Percentiles rank a stretch among this genome's conserved stretches.
These are phyloP conservation scores for Herpetomonas samuelpessoai DNA, from an alignment of 208 protist genomes.

Conservation along the genomic window DNA sequence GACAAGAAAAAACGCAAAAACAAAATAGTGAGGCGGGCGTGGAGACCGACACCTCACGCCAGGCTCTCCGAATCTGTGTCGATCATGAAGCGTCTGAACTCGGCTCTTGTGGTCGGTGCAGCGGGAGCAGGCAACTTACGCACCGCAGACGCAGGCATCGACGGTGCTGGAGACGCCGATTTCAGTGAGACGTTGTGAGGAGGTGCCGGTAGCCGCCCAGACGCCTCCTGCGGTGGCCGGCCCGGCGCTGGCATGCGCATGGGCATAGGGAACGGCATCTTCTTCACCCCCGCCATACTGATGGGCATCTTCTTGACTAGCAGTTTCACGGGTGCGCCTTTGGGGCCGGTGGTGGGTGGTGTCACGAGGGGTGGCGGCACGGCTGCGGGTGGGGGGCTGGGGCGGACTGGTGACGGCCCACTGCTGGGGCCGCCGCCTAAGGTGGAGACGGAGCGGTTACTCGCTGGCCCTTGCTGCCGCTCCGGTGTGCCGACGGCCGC, in stretches of 20 bases:
- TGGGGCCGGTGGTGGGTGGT: conserved; percentile 9
- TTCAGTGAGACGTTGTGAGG: no score
- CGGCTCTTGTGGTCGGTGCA: conserved; percentile 3
- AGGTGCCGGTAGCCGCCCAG: no score
- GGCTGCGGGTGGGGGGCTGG: not conserved
- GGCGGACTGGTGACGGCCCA: not conserved
- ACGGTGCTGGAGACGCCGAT: no score
- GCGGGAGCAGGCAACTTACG: not conserved
- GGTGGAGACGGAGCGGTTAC: not conserved
- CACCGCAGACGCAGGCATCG: not conserved
- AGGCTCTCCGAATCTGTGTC: conserved; percentile 65
- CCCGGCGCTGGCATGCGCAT: not conserved
- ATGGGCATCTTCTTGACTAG: conserved; percentile 1
- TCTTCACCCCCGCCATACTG: not conserved
- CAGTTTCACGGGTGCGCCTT: not conserved
- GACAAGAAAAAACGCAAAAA: not conserved
- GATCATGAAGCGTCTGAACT: conserved; percentile 53
- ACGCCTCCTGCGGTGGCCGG: no score
- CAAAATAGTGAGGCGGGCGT: not conserved
- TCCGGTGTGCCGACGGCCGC: not conserved
- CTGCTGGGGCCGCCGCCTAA: not conserved
- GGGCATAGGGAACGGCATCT: not conserved
- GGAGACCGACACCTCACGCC: not conserved
- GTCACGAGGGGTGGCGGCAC: not conserved
- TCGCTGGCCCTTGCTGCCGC: not conserved